Conservation (phyloP, 164 flowering plant genomes). For the Cinnamomum micranthum region DNA sequence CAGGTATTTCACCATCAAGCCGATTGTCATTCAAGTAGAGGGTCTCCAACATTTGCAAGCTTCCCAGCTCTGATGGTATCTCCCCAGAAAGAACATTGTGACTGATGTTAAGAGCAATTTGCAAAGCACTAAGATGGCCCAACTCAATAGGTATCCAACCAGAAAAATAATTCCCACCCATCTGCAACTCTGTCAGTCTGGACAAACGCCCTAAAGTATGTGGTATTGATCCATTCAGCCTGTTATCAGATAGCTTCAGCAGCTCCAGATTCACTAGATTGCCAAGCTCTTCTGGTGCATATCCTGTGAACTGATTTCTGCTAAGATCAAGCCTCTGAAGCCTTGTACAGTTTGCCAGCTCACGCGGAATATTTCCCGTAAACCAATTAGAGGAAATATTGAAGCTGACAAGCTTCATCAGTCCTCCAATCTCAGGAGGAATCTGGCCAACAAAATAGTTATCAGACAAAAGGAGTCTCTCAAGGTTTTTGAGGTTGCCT, state of each 20-base stretch:
- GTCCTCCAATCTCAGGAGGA: conserved; percentile 44
- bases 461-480: conserved; percentile 39
- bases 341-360: conserved; percentile 37
- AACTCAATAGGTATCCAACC: conserved; percentile 42
- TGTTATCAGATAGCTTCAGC: conserved; percentile 48
- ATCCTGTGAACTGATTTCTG: conserved; percentile 40
- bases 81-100: conserved; percentile 39
- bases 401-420: conserved; percentile 40
- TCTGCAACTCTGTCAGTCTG: conserved; percentile 46
- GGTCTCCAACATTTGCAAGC: conserved; percentile 44
- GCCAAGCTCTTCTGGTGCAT: conserved; percentile 40
- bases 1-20: conserved; percentile 37
- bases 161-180: conserved; percentile 51
- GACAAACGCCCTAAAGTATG: conserved; percentile 33
- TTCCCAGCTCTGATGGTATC: conserved; percentile 41
- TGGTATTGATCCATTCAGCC: conserved; percentile 40
- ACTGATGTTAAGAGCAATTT: conserved; percentile 46
- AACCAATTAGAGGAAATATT: conserved; percentile 49
- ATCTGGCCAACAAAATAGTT: conserved; percentile 38
- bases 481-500: conserved; percentile 37
- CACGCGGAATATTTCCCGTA: conserved; percentile 39
- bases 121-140: conserved; percentile 39
- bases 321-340: conserved; percentile 60
- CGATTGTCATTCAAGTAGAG: conserved; percentile 49
- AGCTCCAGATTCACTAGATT: conserved; percentile 40